Percentiles rank a stretch among this genome's conserved stretches.
phyloP scores from a whole-genome alignment of 208 protist genomes.

The Crithidia fasciculata region DNA sequence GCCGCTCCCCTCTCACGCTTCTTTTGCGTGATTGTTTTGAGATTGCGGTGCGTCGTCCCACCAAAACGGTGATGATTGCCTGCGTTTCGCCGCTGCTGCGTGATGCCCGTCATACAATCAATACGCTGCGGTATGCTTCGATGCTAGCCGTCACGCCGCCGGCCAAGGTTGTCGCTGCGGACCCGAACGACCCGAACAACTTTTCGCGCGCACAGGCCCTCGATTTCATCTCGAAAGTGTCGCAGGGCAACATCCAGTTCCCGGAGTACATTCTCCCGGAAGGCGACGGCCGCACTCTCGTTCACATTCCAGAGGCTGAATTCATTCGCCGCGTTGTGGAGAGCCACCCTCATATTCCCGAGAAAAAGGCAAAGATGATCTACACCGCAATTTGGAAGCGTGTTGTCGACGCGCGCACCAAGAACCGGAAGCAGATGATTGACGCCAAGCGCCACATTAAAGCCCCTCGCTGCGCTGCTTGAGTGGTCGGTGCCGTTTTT shows the following conservation, averaged over 20 bases:
- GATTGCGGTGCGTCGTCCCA: slow-evolving; percentile 84
- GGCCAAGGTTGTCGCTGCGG: slow-evolving; percentile 67
- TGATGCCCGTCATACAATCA: slow-evolving; percentile 88
- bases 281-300: slow-evolving; percentile 87
- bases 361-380: slow-evolving; percentile 89
- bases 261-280: slow-evolving; percentile 84
- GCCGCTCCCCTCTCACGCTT: slow-evolving; percentile 87
- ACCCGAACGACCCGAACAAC: slow-evolving; percentile 85
- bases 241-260: slow-evolving; percentile 59
- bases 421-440: slow-evolving; percentile 88
- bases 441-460: slow-evolving; percentile 64
- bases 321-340: slow-evolving; percentile 83
- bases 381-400: slow-evolving; percentile 89
- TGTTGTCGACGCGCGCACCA: slow-evolving; percentile 88
- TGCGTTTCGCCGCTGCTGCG: slow-evolving; percentile 90
- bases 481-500: not conserved
- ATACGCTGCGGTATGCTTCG: slow-evolving; percentile 89
- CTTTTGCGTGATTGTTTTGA: slow-evolving; percentile 91
- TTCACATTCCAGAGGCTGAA: slow-evolving; percentile 89
- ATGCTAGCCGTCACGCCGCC: slow-evolving; percentile 80
- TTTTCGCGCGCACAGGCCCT: slow-evolving; percentile 80
- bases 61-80: slow-evolving; percentile 91
- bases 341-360: slow-evolving; percentile 69
- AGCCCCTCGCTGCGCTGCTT: slow-evolving; percentile 72
- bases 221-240: slow-evolving; percentile 68